Evolutionary conservation across 23 red algal genomes (phyloP).

Genomic region (Gracilaria vermiculophylla): DNA sequence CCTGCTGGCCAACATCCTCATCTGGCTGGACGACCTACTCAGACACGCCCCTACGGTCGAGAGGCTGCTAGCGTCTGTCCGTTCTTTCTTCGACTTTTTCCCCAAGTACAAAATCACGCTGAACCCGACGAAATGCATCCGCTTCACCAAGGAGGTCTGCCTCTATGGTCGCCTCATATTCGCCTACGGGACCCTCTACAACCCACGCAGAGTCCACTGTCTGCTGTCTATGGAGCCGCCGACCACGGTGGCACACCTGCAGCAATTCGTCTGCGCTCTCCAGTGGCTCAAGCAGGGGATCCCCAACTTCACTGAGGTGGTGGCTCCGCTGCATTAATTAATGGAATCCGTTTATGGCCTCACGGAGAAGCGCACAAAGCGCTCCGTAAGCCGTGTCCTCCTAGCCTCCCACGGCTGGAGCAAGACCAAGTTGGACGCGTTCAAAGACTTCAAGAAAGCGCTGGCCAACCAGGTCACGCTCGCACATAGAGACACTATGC

Average conservation of each 20-base stretch:
- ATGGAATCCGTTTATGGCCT: background rate
- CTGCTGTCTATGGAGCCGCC: conserved; percentile 9
- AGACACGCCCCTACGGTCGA: too few relatives aligned
- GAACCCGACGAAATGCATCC: background rate
- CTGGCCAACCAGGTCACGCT: background rate
- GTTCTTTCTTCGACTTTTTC: too few relatives aligned
- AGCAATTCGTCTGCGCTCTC: conserved; percentile 24
- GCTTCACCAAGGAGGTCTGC: background rate
- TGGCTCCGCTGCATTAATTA: conserved; percentile 9
- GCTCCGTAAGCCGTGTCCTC: conserved; percentile 17
- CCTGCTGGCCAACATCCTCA: too few relatives aligned
- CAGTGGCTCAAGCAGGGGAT: conserved; percentile 16
- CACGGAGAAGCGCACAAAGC: conserved; percentile 21
- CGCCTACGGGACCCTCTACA: background rate
- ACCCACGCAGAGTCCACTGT: conserved; percentile 7
- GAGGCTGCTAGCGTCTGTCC: too few relatives aligned
- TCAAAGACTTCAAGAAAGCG: conserved; percentile 3
- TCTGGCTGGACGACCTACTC: too few relatives aligned
- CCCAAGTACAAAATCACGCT: background rate
- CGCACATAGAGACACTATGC: background rate
- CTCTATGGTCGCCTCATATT: conserved; percentile 22
- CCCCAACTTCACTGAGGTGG: background rate
- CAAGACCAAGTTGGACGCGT: background rate
- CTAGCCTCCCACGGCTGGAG: background rate
- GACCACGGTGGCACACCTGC: background rate